Conservation (phyloP, 345 rosid species). For the Acer yangbiense region DNA sequence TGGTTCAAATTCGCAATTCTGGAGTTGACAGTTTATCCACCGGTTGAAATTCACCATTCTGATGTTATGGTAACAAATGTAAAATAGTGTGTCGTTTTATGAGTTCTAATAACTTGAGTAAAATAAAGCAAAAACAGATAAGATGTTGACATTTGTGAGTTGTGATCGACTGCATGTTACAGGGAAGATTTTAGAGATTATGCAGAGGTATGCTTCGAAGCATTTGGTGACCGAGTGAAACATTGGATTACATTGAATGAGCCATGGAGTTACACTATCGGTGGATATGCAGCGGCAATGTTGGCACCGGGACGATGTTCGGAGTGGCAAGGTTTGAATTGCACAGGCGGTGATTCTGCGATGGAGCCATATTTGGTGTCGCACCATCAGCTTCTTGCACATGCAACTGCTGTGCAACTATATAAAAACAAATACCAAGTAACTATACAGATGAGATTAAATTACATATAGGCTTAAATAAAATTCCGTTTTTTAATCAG, state of each 20-base stretch:
- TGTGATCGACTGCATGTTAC: background rate
- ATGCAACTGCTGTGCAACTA: slow-evolving; percentile 39
- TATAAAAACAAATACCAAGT: slow-evolving; percentile 47
- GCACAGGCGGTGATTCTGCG: slow-evolving; percentile 48
- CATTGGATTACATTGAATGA: slow-evolving; percentile 63
- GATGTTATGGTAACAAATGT: too few relatives aligned
- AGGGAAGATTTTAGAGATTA: slow-evolving; percentile 28
- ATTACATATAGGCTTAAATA: too few relatives aligned
- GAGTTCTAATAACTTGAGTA: too few relatives aligned
- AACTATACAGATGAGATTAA: background rate
- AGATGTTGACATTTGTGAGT: too few relatives aligned
- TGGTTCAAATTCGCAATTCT: too few relatives aligned
- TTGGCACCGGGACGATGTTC: slow-evolving; percentile 58
- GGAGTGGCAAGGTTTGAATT: slow-evolving; percentile 26
- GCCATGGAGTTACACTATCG: slow-evolving; percentile 33
- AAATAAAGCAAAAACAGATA: too few relatives aligned
- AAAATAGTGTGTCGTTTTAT: too few relatives aligned
- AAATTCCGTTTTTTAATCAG: too few relatives aligned
- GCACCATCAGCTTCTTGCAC: slow-evolving; percentile 55
- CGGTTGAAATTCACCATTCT: too few relatives aligned
- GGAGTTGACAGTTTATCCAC: too few relatives aligned
- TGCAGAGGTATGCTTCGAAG: slow-evolving; percentile 31
- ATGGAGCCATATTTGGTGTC: slow-evolving; percentile 53
- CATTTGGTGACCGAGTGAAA: slow-evolving; percentile 62
- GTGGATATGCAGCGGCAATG: slow-evolving; percentile 30